These are phyloP conservation scores for Yamadazyma tumulicola DNA, from an alignment of 805 yeast species.

Conservation along the genomic window DNA sequence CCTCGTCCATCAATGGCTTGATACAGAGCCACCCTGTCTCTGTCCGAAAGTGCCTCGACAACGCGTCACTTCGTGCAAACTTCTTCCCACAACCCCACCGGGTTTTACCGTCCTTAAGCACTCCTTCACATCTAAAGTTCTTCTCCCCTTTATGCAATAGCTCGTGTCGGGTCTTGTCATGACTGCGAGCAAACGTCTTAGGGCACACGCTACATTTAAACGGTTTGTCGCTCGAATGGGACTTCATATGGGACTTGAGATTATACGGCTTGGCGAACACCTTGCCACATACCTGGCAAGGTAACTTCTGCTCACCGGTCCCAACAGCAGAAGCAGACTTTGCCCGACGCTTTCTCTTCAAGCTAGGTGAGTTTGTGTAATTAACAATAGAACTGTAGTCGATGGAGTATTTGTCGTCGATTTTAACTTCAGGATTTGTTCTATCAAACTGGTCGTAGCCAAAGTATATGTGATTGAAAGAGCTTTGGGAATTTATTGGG, in stretches of 20 bases:
- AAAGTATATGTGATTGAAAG: neutral
- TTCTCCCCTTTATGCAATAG: constrained; percentile 70
- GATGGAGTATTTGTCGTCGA: constrained; percentile 15
- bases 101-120: constrained; percentile 51
- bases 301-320: constrained; percentile 12
- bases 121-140: constrained; percentile 65
- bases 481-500: neutral
- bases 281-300: constrained; percentile 44
- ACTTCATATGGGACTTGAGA: constrained; percentile 47
- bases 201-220: constrained; percentile 69
- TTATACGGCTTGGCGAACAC: constrained; percentile 48
- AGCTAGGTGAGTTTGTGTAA: constrained; percentile 29
- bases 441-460: neutral
- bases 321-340: neutral
- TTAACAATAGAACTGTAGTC: constrained; percentile 34
- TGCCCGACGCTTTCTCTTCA: constrained; percentile 26
- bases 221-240: constrained; percentile 68
- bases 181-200: constrained; percentile 71
- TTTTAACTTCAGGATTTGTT: too few relatives aligned
- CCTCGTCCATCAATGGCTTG: constrained; percentile 61
- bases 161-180: constrained; percentile 75
- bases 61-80: constrained; percentile 76
- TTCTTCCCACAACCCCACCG: constrained; percentile 74
- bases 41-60: constrained; percentile 71
- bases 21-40: constrained; percentile 73